Evolutionary conservation across 2,329 filamentous ascomycete genomes (phyloP).

Genomic region (Capronia epimyces): DNA sequence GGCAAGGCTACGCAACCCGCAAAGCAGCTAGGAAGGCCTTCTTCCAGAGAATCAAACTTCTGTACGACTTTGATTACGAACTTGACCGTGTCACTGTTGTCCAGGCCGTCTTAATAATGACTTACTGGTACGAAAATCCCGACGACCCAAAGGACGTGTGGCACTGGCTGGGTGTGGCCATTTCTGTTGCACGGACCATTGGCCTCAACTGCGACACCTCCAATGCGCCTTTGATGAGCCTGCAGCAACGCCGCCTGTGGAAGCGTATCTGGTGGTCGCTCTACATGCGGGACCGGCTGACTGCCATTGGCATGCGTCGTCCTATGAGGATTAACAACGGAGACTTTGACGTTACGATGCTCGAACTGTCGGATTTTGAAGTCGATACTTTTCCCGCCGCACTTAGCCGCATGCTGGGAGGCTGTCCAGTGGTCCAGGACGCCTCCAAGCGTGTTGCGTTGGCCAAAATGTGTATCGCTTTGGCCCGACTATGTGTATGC

Average conservation of each 20-base stretch:
- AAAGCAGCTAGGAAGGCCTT: conserved; percentile 82
- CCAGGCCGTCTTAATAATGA: conserved; percentile 84
- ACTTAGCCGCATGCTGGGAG: conserved; percentile 61
- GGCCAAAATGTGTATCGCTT: conserved; percentile 84
- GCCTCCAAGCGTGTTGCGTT: conserved; percentile 68
- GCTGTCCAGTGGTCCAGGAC: conserved; percentile 68
- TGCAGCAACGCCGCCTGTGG: conserved; percentile 73
- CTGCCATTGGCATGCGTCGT: conserved; percentile 87
- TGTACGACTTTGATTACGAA: conserved; percentile 96
- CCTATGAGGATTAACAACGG: conserved; percentile 89
- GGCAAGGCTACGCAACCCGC: conserved; percentile 69
- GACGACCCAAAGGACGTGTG: conserved; percentile 97
- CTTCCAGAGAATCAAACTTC: conserved; percentile 72
- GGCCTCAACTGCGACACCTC: conserved; percentile 82
- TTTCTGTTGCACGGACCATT: conserved; percentile 88
- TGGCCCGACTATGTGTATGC: conserved; percentile 81
- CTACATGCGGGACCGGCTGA: conserved; percentile 88
- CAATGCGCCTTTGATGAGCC: conserved; percentile 64
- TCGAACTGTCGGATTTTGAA: conserved; percentile 79
- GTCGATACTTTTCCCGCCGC: conserved; percentile 62
- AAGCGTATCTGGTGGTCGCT: conserved; percentile 98
- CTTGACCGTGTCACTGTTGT: conserved; percentile 81
- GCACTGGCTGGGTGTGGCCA: conserved; percentile 97
- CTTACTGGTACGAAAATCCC: conserved; percentile 95
- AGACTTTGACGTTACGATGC: conserved; percentile 90